A percentile compares a stretch with the other conserved stretches of the same genome.
Conservation (phyloP, 2,329 filamentous ascomycete genomes). For the Colletotrichum agaves region DNA sequence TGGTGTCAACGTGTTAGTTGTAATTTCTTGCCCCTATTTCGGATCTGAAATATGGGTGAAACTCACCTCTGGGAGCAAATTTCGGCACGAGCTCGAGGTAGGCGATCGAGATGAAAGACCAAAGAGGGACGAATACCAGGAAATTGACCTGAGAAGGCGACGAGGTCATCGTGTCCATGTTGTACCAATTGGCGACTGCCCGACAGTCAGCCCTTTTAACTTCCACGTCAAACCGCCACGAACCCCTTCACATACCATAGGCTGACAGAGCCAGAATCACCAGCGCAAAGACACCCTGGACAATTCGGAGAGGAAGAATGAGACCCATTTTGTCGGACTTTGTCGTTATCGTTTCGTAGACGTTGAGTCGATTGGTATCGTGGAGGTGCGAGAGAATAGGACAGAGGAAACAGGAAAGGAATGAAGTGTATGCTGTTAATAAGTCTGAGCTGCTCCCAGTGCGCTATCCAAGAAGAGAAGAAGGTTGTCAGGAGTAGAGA, state of each 20-base stretch:
- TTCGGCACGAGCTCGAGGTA: constrained; percentile 64
- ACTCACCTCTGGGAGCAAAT: constrained; percentile 54
- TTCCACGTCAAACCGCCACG: neutral
- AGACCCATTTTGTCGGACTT: constrained; percentile 52
- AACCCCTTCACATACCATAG: constrained; percentile 56
- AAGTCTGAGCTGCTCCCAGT: constrained; percentile 37
- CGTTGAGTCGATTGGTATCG: constrained; percentile 10
- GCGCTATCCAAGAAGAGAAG: constrained; percentile 35
- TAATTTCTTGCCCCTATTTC: too few species aligned
- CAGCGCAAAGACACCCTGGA: constrained; percentile 58
- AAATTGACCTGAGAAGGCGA: constrained; percentile 69
- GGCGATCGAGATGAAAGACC: constrained; percentile 64
- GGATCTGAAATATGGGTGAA: too few species aligned
- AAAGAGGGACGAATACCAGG: constrained; percentile 64
- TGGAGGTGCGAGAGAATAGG: neutral
- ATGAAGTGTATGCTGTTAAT: constrained; percentile 20
- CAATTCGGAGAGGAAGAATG: constrained; percentile 55
- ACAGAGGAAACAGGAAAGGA: constrained; percentile 8
- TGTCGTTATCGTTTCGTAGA: constrained; percentile 28
- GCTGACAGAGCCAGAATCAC: constrained; percentile 59
- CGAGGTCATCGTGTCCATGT: constrained; percentile 61
- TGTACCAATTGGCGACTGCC: constrained; percentile 70
- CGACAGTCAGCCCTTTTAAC: constrained; percentile 34
- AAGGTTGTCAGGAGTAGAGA: constrained; percentile 7
- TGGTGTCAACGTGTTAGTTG: constrained; percentile 37